Base-by-base conservation (phyloP, 2,329 filamentous ascomycete species). In the Plenodomus biglobosus region DNA sequence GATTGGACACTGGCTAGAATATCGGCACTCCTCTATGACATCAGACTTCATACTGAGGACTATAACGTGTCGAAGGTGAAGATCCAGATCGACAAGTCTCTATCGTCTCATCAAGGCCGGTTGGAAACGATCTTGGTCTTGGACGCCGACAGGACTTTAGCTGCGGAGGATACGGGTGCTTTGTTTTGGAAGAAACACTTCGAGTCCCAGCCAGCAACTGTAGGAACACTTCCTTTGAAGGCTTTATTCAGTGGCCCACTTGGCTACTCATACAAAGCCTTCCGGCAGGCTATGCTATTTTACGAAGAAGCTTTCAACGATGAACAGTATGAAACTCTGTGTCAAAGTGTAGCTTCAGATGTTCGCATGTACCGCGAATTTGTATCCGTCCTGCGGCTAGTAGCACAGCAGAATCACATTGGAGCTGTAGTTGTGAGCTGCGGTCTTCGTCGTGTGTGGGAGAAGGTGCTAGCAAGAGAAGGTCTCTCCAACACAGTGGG, bases 61-160 rank as follows among this genome's bases (percentile, higher is more conserved):
- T 32, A 8, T 15, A 32, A 32, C 27, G 11, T 3, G 6, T 3
- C 7, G 6, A 8, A 15, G 6, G 27, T 11, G 8, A 15, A 15
- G 15, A 32, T 8, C 3, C 7, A 8, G 27, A 6, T 32, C 27
- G 27, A 32, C 15, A 6, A 15, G 6, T 3, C 15, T 3, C 6
- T 32, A 3, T 32, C 27, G 11, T 32, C 27, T 32, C 27, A 15
- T 32, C 27, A 8, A 6, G 15, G 6, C 27, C 27, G 15, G 3
- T 6, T 11, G 8, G 56, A 79, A 38, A 81, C 73, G 0, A 65
- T 81, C 38, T 42, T 86, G 15, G 76, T 85, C 0, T 39, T 87
- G 2, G 84, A 87, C 51, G 83, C 68, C 0, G 83, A 86, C 61
- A 79, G 68, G 52, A 86, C 82, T 0, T 62, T 87, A 44, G 65